These are phyloP conservation scores for Aechmea fasciata DNA, from an alignment of 176 grass and related monocot genomes.

Conservation along the genomic window DNA sequence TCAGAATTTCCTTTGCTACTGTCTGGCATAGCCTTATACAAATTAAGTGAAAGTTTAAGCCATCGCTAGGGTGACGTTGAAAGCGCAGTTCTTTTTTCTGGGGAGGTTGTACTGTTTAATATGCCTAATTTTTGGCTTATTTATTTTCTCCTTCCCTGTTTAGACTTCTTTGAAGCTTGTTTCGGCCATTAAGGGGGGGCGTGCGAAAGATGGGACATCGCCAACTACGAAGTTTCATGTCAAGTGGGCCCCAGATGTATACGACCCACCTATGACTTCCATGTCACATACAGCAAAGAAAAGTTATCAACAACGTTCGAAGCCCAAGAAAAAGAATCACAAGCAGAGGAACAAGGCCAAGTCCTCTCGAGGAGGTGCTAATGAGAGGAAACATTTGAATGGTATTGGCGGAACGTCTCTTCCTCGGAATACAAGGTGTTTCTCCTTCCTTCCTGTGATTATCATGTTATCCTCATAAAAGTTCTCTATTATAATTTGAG, in stretches of 20 bases:
- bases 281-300: constrained; percentile 47
- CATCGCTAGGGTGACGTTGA: too few species aligned
- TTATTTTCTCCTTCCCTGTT: neutral
- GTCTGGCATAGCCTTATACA: too few species aligned
- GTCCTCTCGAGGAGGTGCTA: constrained; percentile 13
- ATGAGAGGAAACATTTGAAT: constrained; percentile 25
- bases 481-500: neutral
- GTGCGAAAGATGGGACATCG: constrained; percentile 30
- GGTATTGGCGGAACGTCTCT: constrained; percentile 13
- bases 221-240: constrained; percentile 23
- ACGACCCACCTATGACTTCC: constrained; percentile 52
- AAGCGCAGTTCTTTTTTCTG: neutral
- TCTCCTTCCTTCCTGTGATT: neutral
- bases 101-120: neutral
- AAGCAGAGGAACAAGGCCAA: constrained; percentile 49
- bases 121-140: neutral
- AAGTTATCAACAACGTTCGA: constrained; percentile 30
- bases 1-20: too few species aligned
- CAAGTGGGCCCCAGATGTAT: constrained; percentile 62
- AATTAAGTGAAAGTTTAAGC: too few species aligned
- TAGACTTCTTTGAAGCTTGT: constrained; percentile 34
- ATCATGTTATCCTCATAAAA: neutral
- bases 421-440: constrained; percentile 26
- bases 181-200: constrained; percentile 62
- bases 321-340: constrained; percentile 39